Percentiles rank a stretch among this genome's conserved stretches.
Evolutionary conservation across 208 protist species (phyloP).

Genomic region (Leishmania turanica): DNA sequence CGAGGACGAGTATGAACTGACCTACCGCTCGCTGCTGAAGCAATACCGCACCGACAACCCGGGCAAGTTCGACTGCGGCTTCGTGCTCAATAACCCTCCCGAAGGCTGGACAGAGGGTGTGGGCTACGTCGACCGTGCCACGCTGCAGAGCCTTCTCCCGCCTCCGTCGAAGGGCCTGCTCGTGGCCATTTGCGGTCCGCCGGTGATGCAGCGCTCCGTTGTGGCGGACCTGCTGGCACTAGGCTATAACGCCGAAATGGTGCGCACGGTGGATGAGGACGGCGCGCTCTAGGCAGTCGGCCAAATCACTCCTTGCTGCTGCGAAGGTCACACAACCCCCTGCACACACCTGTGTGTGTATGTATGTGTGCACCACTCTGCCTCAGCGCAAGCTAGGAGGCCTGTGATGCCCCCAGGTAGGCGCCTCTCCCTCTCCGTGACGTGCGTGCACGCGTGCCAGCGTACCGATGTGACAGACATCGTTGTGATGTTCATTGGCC

Average conservation of each 20-base stretch:
- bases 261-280: constrained; percentile 54
- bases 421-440: background rate
- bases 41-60: constrained; percentile 31
- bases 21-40: constrained; percentile 52
- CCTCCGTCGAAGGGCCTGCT: constrained; percentile 58
- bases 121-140: constrained; percentile 61
- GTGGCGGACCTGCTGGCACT: constrained; percentile 35
- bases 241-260: constrained; percentile 53
- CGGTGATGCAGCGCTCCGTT: constrained; percentile 67
- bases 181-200: constrained; percentile 74
- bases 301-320: background rate
- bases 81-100: constrained; percentile 72
- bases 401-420: background rate
- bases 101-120: constrained; percentile 67
- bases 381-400: background rate
- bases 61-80: constrained; percentile 64
- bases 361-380: constrained; percentile 2
- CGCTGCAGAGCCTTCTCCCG: constrained; percentile 57
- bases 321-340: background rate
- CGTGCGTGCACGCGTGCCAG: background rate
- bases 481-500: background rate
- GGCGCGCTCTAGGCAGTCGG: constrained; percentile 26
- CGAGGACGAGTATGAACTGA: constrained; percentile 63
- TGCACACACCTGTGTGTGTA: constrained; percentile 3
- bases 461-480: background rate